Evolutionary conservation across 1,284 basidiomycete genomes (phyloP), one percentile per base, ranked within the genome.

Genomic region (Pseudozyma thailandica): DNA sequence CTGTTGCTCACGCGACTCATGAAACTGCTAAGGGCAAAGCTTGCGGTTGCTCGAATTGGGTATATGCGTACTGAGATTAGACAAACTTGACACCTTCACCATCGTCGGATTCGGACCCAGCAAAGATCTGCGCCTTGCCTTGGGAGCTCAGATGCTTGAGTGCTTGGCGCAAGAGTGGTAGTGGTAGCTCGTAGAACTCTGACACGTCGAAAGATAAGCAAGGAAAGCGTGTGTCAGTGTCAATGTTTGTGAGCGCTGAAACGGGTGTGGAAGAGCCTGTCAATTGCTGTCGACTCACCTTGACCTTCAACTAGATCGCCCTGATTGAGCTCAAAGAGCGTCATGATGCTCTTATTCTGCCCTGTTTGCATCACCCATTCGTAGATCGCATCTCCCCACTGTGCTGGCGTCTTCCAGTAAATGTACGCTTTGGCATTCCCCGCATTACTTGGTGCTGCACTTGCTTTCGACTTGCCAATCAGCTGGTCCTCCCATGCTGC

Each of bases 351-450:
- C 37, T 84, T 83, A 25, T 83, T 85, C 64, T 86, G 83, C 0
- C 87, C 87, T 25, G 85, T 86, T 16, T 84, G 84, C n/a, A 82
- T 82, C 44, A 87, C 85, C 86, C 86, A 87, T 31, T 84, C 82
- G 63, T 86, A 85, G 41, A 87, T 86, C 16, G 83, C 49, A 18
- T 83, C 74, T 2, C 84, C 86, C 86, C 86, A 87, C 71, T 87
- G 86, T 16, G 85, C 85, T 0, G 86, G 86, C 57, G 84, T 85
- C 26, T 82, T 82, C 87, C 87, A 87, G 66, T 85, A 86, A 12
- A 87, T 64, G 33, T 85, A 78, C 39, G 83, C 85, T 2, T 72
- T 66, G 0, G 46, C 41, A 21, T 45, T 49, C 27, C 15, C 26
- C 16, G 10, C 20, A 21, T 6, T 26, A 21, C 4, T 8, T 28